Percentiles rank a stretch among this genome's conserved stretches.
These are phyloP conservation scores for Xanthoparmelia taractica DNA, from an alignment of 495 filamentous ascomycete species.

Conservation along the genomic window DNA sequence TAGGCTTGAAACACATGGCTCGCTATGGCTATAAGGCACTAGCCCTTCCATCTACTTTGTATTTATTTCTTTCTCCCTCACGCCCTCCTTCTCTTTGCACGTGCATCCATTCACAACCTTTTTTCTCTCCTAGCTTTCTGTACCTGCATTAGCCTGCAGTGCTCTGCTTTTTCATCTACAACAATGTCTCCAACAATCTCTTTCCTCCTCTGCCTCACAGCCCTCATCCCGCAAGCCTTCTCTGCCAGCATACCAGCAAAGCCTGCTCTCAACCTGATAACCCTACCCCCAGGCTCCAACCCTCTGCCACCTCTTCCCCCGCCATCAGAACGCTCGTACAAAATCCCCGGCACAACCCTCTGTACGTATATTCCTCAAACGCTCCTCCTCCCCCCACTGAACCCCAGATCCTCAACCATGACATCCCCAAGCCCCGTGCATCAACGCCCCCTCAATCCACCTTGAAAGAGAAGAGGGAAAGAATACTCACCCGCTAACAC, in stretches of 20 bases:
- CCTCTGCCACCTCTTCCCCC: neutral
- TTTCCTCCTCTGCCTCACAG: neutral
- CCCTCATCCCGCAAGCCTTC: neutral
- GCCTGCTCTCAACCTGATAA: neutral
- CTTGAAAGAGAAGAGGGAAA: too few species aligned
- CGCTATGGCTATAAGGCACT: neutral
- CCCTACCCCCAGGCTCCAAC: too few species aligned
- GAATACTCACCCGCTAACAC: neutral
- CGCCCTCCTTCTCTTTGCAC: neutral
- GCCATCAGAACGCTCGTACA: neutral
- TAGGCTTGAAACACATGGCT: neutral
- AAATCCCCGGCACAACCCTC: neutral
- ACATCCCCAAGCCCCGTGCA: too few species aligned
- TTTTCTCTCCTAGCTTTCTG: neutral
- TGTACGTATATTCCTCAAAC: neutral
- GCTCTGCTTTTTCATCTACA: neutral
- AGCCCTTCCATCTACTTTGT: neutral
- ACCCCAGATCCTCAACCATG: neutral
- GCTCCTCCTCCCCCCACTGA: neutral
- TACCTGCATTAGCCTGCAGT: neutral
- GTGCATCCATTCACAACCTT: neutral
- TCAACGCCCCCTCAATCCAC: neutral
- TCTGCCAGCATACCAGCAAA: neutral
- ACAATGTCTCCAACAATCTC: neutral
- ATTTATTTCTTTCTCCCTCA: neutral